A percentile compares a stretch with the other conserved stretches of the same genome.
These are phyloP conservation scores for Kandelia obovata DNA, from an alignment of 345 rosid genomes.

Conservation along the genomic window DNA sequence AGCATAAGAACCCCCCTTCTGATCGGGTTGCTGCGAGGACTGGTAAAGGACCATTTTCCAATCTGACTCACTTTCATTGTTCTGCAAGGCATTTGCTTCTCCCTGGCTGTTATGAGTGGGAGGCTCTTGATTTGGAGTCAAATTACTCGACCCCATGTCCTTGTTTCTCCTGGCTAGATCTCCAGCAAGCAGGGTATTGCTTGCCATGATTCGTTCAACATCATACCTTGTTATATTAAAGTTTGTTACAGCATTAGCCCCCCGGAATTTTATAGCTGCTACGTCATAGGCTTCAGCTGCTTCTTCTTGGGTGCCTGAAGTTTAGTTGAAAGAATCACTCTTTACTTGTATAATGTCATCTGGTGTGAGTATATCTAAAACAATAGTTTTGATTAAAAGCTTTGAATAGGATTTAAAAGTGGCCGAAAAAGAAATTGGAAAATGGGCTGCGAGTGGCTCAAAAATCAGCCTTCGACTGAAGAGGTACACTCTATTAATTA, in stretches of 20 bases:
- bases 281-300: slow-evolving; percentile 98
- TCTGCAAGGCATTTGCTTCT: slow-evolving; percentile 20
- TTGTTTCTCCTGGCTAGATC: slow-evolving; percentile 70
- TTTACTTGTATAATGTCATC: no score
- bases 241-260: slow-evolving; percentile 85
- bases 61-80: slow-evolving; percentile 25
- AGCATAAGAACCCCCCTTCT: slow-evolving; percentile 14
- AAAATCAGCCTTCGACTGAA: no score
- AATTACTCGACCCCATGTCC: slow-evolving; percentile 29
- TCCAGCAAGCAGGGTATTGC: slow-evolving; percentile 71
- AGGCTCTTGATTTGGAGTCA: slow-evolving; percentile 15
- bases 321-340: neutral
- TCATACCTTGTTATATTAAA: slow-evolving; percentile 76
- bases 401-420: neutral
- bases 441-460: no score
- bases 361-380: no score
- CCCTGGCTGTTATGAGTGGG: slow-evolving; percentile 15
- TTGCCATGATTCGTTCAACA: slow-evolving; percentile 83
- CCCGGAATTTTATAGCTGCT: slow-evolving; percentile 91
- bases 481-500: no score
- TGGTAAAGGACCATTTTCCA: slow-evolving; percentile 42
- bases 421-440: no score
- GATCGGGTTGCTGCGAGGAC: slow-evolving; percentile 36
- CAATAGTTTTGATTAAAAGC: no score
- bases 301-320: slow-evolving; percentile 89